Conservation (phyloP, 768 basidiomycete species). For the Termitomyces sp. region DNA sequence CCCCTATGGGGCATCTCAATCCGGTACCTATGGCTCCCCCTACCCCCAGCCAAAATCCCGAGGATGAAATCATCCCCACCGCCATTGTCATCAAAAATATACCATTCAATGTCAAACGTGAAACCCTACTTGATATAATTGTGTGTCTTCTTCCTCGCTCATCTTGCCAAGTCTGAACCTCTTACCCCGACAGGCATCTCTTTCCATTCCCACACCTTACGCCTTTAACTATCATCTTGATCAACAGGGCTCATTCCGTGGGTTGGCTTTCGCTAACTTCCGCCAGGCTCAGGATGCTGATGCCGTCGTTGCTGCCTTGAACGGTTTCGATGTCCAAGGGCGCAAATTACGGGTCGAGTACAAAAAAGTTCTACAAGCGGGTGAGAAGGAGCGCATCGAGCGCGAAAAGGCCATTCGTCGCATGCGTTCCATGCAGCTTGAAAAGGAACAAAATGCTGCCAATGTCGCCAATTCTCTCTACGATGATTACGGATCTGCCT, state of each 20-base stretch:
- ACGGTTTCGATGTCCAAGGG: constrained; percentile 94
- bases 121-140: constrained; percentile 95
- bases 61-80: constrained; percentile 96
- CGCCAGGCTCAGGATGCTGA: constrained; percentile 89
- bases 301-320: constrained; percentile 92
- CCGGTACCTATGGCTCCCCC: constrained; percentile 46
- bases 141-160: constrained; percentile 47
- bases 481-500: constrained; percentile 72
- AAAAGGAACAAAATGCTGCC: constrained; percentile 63
- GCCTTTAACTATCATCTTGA: constrained; percentile 99
- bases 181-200: constrained; percentile 60
- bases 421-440: constrained; percentile 96
- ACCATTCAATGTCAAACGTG: constrained; percentile 97
- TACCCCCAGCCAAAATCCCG: constrained; percentile 51
- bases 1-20: constrained; percentile 53
- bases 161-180: constrained; percentile 1
- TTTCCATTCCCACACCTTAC: constrained; percentile 94
- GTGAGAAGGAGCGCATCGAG: constrained; percentile 98
- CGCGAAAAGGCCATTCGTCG: constrained; percentile 96
- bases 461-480: constrained; percentile 48
- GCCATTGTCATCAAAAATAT: constrained; percentile 99
- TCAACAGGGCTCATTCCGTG: constrained; percentile 94
- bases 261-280: constrained; percentile 98
- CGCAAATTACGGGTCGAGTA: constrained; percentile 98
- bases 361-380: constrained; percentile 98